Base-by-base conservation (phyloP, 2,329 filamentous ascomycete species). In the Pseudogymnoascus sp. region DNA sequence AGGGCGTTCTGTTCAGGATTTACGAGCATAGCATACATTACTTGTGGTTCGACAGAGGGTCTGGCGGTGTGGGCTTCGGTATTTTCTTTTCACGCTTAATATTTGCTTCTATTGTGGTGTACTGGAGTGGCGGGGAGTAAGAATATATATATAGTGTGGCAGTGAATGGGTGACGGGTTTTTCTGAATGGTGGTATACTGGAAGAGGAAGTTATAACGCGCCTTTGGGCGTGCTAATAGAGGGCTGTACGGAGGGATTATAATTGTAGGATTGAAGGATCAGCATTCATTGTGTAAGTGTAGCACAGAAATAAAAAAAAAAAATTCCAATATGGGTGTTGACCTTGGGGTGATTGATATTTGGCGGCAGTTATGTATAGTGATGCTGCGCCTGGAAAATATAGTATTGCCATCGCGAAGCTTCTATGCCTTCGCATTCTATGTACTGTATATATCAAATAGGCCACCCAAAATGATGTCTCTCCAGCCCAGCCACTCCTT, bases 21-120 rank as follows among this genome's bases (percentile, higher is more conserved):
- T 54, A 54, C 43, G 11, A n/a, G n/a, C n/a, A 54, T 18, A 54
- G n/a, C 43, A 54, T 54, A 54, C 43, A 33, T 54, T 54, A 54
- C 41, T 33, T 54, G 43, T 54, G n/a, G 43, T 33, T 12, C 9
- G 28, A 7, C 2, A n/a, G 43, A 54, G 25, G 18, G n/a, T 33
- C 25, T 18, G 4, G 43, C n/a, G 43, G 43, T 33, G 43, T 33
- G 43, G 43, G n/a, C 9, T 54, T 18, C n/a, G n/a, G 43, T 54
- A 16, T 33, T 54, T 54, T 54, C 28, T 54, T 54, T 33, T 54
- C 43, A 33, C 28, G 43, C 25, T 18, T 54, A 33, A 54, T 54
- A 54, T 33, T 54, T 54, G 25, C 43, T 54, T 54, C 33, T 54
- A 9, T 33, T 33, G 43, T 33, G 43, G 43, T 54, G 43, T 54